These are phyloP conservation scores for Suhomyces sp. DNA, from an alignment of 805 yeast genomes.

Conservation along the genomic window DNA sequence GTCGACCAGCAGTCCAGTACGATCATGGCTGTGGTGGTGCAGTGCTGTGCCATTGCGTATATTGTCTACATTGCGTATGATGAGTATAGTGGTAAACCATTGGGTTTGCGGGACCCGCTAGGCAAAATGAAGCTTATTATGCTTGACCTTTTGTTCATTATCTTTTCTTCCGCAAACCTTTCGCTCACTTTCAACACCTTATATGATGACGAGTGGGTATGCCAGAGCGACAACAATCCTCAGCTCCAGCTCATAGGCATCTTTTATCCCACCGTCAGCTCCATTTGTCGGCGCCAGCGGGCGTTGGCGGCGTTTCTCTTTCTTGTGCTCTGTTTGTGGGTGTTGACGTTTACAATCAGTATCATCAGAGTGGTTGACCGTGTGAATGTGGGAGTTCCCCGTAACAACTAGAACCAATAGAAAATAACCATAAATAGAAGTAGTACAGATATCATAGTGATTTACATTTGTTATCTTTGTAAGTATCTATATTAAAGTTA, in stretches of 20 bases:
- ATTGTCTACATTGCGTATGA: conserved; percentile 81
- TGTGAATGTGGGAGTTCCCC: conserved; percentile 27
- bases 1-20: conserved; percentile 83
- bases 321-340: conserved; percentile 76
- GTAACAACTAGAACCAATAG: not conserved
- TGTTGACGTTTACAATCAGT: conserved; percentile 78
- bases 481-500: no score
- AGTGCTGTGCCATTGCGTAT: conserved; percentile 73
- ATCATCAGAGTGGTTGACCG: conserved; percentile 77
- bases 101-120: conserved; percentile 82
- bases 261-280: conserved; percentile 33
- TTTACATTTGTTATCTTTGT: no score
- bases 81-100: conserved; percentile 87
- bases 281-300: conserved; percentile 74
- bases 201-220: conserved; percentile 81
- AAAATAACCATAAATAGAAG: not conserved
- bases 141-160: conserved; percentile 82
- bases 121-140: conserved; percentile 79
- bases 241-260: conserved; percentile 16
- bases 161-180: conserved; percentile 83
- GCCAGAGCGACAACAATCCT: conserved; percentile 26
- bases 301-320: conserved; percentile 78
- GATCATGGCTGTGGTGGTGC: conserved; percentile 87
- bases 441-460: no score
- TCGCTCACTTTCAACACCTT: conserved; percentile 83